phyloP scores from a whole-genome alignment of 2,329 filamentous ascomycete genomes.

The Ophiostoma sp. region DNA sequence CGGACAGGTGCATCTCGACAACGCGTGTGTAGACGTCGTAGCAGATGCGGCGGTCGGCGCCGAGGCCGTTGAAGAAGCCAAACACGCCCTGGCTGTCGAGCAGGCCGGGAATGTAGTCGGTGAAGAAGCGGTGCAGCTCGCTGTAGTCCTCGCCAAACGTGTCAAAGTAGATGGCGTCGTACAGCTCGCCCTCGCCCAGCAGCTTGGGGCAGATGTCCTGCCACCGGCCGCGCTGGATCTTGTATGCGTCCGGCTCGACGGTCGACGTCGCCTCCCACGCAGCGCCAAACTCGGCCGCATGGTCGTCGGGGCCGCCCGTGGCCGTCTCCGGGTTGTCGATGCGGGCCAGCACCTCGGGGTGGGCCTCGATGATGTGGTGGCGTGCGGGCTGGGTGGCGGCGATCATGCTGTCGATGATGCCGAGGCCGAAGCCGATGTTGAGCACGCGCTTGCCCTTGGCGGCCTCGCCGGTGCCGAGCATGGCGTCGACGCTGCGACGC shows the following conservation, averaged over 20 bases:
- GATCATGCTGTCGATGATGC: conserved; percentile 76
- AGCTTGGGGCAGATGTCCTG: conserved; percentile 71
- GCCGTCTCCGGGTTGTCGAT: conserved; percentile 44
- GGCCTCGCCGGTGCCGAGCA: conserved; percentile 47
- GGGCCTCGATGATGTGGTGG: conserved; percentile 84
- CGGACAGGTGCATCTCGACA: conserved; percentile 81
- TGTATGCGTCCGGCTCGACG: conserved; percentile 58
- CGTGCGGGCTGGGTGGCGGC: conserved; percentile 59
- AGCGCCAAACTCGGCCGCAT: conserved; percentile 43
- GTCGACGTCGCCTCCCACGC: conserved; percentile 51
- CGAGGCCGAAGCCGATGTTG: conserved; percentile 89
- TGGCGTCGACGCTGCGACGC: conserved; percentile 64
- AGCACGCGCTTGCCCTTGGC: conserved; percentile 61
- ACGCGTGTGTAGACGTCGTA: conserved; percentile 96
- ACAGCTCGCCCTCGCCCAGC: conserved; percentile 61
- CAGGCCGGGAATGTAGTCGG: conserved; percentile 75
- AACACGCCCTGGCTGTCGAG: conserved; percentile 69
- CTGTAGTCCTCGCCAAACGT: conserved; percentile 93
- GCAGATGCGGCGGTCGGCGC: conserved; percentile 84
- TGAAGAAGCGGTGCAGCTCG: conserved; percentile 81
- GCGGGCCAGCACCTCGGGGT: conserved; percentile 67
- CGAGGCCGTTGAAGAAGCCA: conserved; percentile 85
- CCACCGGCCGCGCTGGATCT: conserved; percentile 71
- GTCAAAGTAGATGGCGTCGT: conserved; percentile 93
- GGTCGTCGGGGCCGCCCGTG: conserved; percentile 37